Evolutionary conservation across 352 stramenopile genomes (phyloP).

Genomic region (Pythium sp.): DNA sequence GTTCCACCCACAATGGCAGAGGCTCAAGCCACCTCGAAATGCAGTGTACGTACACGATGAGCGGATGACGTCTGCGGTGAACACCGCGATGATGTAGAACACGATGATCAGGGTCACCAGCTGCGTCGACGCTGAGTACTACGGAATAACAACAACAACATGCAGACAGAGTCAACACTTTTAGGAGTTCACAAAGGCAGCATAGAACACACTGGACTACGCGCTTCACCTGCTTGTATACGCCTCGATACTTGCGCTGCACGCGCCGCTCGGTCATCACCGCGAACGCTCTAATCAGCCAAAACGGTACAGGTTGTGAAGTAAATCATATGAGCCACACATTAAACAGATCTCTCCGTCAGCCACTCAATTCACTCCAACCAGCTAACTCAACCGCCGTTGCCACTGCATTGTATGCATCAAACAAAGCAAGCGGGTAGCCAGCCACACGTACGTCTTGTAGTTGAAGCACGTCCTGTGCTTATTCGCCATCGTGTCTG

Average conservation of each 20-base stretch:
- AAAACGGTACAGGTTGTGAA: not conserved
- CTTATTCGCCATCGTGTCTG: not conserved
- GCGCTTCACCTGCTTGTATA: slow-evolving; percentile 43
- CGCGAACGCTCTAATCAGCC: slow-evolving; percentile 28
- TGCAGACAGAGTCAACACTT: not conserved
- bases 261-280: slow-evolving; percentile 56
- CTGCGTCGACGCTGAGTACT: slow-evolving; percentile 53
- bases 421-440: not conserved
- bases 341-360: not conserved
- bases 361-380: not conserved
- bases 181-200: no score
- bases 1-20: not conserved
- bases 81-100: slow-evolving; percentile 49
- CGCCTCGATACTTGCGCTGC: slow-evolving; percentile 49
- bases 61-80: slow-evolving; percentile 25
- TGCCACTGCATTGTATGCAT: not conserved
- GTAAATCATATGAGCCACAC: not conserved
- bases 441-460: slow-evolving; percentile 3
- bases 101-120: slow-evolving; percentile 53
- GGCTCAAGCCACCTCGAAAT: no score
- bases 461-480: slow-evolving; percentile 2
- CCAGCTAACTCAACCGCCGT: not conserved
- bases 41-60: slow-evolving; percentile 11
- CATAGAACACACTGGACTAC: no score
- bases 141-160: not conserved